Evolutionary conservation across 169 alveolate species (phyloP), one percentile per base, ranked within the genome.

Genomic region (Plasmodium vivax): DNA sequence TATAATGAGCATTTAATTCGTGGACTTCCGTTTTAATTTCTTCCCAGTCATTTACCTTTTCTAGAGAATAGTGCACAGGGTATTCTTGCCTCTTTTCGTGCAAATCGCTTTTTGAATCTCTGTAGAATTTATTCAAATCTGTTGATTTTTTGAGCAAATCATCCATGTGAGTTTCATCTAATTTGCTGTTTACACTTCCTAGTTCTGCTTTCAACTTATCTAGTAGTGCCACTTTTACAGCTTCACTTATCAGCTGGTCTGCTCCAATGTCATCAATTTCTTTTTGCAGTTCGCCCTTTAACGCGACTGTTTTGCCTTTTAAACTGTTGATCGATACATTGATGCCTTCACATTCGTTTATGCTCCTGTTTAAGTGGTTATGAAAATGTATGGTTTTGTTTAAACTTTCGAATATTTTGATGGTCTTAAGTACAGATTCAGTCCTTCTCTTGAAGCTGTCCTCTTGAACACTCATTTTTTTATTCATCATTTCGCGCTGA

Each of bases 31-130:
- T 79, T 79, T 41, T 79, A 36, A 79, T 41, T 79, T 36, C 38
- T 4, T 0, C 72, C 84, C 84, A 79, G 51, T 79, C 84, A 79
- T 79, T 79, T 79, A 79, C 54, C 12, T 79, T 79, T 36, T 41
- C 62, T 79, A 27, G 14, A 6, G 36, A 32, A 14, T 32, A 38
- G 43, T 79, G 84, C 30, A 41, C 23, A 79, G 43, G 84, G 30
- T 41, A 19, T 79, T 79, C 23, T 23, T 79, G 41, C 30, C 54
- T 79, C 84, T 79, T 79, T 34, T 6, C 62, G 51, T 79, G 84
- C 12, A 79, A 16, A 79, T 36, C 10, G 16, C 30, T 16, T 79
- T 79, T 79, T 14, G 62, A 79, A 79, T 79, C 84, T 6, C 32
- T 14, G 54, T 79, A 79, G 51, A 79, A 19, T 36, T 36, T 36